These are phyloP conservation scores for Rhododendron kiyosumense DNA, from an alignment of 148 eudicot species.

Conservation along the genomic window DNA sequence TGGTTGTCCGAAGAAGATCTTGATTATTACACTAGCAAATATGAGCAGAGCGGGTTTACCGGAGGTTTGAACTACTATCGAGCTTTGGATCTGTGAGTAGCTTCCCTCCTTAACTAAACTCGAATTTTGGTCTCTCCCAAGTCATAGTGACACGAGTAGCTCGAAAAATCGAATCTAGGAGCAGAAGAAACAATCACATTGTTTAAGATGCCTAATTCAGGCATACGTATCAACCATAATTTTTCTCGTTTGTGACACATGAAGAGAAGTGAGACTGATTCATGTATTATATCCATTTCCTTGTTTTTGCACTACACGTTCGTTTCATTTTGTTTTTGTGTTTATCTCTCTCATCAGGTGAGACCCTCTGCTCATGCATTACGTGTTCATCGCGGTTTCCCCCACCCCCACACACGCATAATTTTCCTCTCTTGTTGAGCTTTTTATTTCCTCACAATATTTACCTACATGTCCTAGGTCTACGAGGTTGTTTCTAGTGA, in stretches of 20 bases:
- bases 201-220: too few species aligned
- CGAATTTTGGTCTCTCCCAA: not conserved
- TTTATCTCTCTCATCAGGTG: too few species aligned
- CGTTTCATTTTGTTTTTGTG: too few species aligned
- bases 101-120: not conserved
- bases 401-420: too few species aligned
- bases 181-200: too few species aligned
- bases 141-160: not conserved
- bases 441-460: not conserved
- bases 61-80: slow-evolving; percentile 43
- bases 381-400: not conserved
- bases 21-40: slow-evolving; percentile 30
- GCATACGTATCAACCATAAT: too few species aligned
- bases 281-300: too few species aligned
- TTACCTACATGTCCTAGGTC: not conserved
- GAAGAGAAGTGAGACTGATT: too few species aligned
- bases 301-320: too few species aligned
- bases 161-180: not conserved
- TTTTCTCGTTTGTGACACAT: too few species aligned
- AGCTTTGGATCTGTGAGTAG: slow-evolving; percentile 34
- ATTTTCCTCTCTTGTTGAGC: not conserved
- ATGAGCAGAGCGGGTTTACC: slow-evolving; percentile 33
- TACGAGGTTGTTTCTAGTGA: not conserved
- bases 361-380: not conserved
- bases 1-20: slow-evolving; percentile 42